Evolutionary conservation across 2,329 filamentous ascomycete genomes (phyloP).

Genomic region (Cercospora nicotianae): DNA sequence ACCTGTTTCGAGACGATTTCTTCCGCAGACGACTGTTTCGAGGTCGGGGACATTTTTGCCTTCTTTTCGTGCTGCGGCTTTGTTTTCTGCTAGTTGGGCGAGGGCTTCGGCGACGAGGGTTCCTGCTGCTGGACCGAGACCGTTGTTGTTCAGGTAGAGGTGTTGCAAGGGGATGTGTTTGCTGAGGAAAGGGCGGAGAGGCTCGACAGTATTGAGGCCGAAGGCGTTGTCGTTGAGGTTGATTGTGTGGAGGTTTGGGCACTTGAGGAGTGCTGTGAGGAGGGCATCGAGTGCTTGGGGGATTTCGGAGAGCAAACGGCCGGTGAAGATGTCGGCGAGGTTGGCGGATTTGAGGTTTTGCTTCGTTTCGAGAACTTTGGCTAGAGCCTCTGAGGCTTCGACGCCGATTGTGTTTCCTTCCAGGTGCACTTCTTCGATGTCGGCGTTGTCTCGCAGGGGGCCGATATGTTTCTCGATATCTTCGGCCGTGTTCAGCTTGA

Average conservation of each 20-base stretch:
- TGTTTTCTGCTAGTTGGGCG: slow-evolving; percentile 76
- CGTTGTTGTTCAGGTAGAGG: slow-evolving; percentile 97
- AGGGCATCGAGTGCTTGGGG: slow-evolving; percentile 83
- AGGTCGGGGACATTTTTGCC: slow-evolving; percentile 73
- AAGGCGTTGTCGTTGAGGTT: slow-evolving; percentile 99
- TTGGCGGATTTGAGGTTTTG: slow-evolving; percentile 74
- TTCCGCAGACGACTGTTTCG: slow-evolving; percentile 95
- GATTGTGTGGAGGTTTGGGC: slow-evolving; percentile 83
- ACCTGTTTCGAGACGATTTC: slow-evolving; percentile 92
- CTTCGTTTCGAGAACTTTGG: slow-evolving; percentile 79
- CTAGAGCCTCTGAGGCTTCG: slow-evolving; percentile 80
- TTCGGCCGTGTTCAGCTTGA: slow-evolving; percentile 86
- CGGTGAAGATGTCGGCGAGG: slow-evolving; percentile 96
- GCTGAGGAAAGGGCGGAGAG: slow-evolving; percentile 86
- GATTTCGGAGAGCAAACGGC: slow-evolving; percentile 88
- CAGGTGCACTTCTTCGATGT: slow-evolving; percentile 82
- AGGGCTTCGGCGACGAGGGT: slow-evolving; percentile 87
- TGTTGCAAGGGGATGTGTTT: slow-evolving; percentile 88
- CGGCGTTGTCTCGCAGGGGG: slow-evolving; percentile 66
- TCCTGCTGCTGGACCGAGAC: slow-evolving; percentile 86
- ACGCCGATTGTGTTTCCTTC: slow-evolving; percentile 92
- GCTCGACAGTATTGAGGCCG: slow-evolving; percentile 89
- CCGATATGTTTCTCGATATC: slow-evolving; percentile 85
- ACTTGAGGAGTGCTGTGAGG: slow-evolving; percentile 80
- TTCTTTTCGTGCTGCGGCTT: slow-evolving; percentile 71